phyloP scores from a whole-genome alignment of 148 eudicot genomes.

The Salicornia ramosissima region DNA sequence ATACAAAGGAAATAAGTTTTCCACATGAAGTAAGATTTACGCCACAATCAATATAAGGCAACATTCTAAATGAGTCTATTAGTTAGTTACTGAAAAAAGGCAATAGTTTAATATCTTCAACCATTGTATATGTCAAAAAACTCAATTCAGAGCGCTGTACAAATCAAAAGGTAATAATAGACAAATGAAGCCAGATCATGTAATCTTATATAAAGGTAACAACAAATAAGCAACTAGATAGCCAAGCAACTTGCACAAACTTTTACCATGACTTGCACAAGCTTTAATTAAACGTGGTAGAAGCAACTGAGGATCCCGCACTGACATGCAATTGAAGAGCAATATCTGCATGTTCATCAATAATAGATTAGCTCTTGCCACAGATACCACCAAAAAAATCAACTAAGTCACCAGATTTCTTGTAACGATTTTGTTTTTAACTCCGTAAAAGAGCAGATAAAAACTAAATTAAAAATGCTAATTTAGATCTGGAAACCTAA shows the following conservation, averaged over 20 bases:
- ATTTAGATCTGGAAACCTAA: not conserved
- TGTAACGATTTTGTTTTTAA: not conserved
- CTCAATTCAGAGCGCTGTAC: too few species aligned
- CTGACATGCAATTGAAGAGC: slow-evolving; percentile 98
- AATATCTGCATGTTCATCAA: slow-evolving; percentile 63
- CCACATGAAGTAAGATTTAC: not conserved
- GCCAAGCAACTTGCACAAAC: slow-evolving; percentile 3
- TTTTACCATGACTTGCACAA: slow-evolving; percentile 60
- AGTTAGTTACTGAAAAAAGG: too few species aligned
- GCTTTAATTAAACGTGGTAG: slow-evolving; percentile 72
- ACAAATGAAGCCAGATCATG: too few species aligned
- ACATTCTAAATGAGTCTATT: not conserved
- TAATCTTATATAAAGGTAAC: too few species aligned
- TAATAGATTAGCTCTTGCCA: slow-evolving; percentile 15
- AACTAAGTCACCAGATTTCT: not conserved
- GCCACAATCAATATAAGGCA: not conserved
- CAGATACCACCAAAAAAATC: not conserved
- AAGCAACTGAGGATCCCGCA: slow-evolving; percentile 88
- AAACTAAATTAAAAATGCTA: not conserved
- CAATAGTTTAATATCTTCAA: too few species aligned
- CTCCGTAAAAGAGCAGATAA: not conserved
- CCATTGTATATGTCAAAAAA: too few species aligned
- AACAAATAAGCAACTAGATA: too few species aligned
- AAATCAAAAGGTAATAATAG: too few species aligned
- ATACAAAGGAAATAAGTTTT: not conserved